A percentile compares a stretch with the other conserved stretches of the same genome.
These are phyloP conservation scores for Phycomyces blakesleeanus DNA, from an alignment of 192 early-diverging fungal genomes.

Conservation along the genomic window DNA sequence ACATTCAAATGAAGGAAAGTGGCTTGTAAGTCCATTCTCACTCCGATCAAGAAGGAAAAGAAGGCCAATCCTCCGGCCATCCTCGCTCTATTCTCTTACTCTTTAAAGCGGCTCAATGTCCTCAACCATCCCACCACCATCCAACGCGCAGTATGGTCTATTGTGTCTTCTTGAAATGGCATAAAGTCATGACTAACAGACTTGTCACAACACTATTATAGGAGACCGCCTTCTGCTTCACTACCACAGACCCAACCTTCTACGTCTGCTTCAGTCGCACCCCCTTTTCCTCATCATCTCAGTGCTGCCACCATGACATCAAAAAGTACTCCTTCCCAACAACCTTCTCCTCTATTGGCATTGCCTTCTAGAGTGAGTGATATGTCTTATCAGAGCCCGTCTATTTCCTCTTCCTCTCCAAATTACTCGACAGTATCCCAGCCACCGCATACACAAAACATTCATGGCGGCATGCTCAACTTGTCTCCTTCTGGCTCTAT, in stretches of 20 bases:
- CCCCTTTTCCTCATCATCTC: constrained; percentile 39
- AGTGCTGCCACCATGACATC: constrained; percentile 31
- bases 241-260: constrained; percentile 21
- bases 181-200: background rate
- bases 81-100: constrained; percentile 2
- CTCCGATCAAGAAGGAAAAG: constrained; percentile 7
- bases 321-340: constrained; percentile 23
- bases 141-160: background rate
- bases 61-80: background rate
- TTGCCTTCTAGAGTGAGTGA: constrained; percentile 29
- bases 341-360: constrained; percentile 20
- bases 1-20: background rate
- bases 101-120: constrained; percentile 5
- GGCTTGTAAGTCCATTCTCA: background rate
- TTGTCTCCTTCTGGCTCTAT: background rate
- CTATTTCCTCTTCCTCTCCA: background rate
- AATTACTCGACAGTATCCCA: constrained; percentile 1
- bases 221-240: constrained; percentile 25
- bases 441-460: background rate
- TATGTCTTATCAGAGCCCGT: constrained; percentile 2
- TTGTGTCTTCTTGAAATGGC: background rate
- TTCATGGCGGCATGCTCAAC: background rate
- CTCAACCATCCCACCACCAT: constrained; percentile 5
- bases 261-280: constrained; percentile 32
- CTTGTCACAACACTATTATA: constrained; percentile 2